Evolutionary conservation across 2,329 filamentous ascomycete species (phyloP), one percentile per base, ranked within the genome.

Genomic region (Neofusicoccum kwambonambiense): DNA sequence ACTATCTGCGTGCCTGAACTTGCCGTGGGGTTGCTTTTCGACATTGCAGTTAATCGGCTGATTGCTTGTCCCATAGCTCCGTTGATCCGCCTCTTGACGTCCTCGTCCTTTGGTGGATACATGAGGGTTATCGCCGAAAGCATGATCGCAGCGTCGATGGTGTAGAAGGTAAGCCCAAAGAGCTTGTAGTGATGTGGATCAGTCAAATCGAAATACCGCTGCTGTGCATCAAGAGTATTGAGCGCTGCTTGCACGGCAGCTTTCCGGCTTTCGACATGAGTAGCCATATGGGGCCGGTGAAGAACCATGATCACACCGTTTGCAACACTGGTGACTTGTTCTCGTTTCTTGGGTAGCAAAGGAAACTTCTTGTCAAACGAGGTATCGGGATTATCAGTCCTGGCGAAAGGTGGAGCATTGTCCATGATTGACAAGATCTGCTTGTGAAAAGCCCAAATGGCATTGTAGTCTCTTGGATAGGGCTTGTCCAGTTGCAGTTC

Each of bases 201-300:
- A n/a, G 2, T 45, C 27, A 37, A 15, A 7, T 34, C 3, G 27
- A 58, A 58, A 9, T 34, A 58, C 19, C 54, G 39, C n/a, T 58
- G 19, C 54, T 58, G 54, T n/a, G 54, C 5, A 34, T 45, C 27
- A 22, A 58, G 27, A 13, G n/a, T 19, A 27, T 17, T 58, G 54
- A 58, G 54, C 1, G 54, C 41, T 22, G 41, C 56, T 45, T 60
- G 42, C 31, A 60, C 56, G 3, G 56, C 42, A 8, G 56, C 56
- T 47, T 34, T 42, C 15, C 54, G 54, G 27, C 54, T 58, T 45
- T 58, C 54, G 12, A 58, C 39, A 15, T 58, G 54, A 9, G 12
- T 45, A 4, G 54, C 39, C 54, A 58, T 58, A 41, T 58, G 54
- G 13, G 54, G 22, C 8, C 54, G 54, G 45, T 58, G 54, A n/a